Percentiles rank a stretch among this genome's conserved stretches.
These are phyloP conservation scores for Monosiga brevicollis DNA, from an alignment of 78 protist genomes.

Conservation along the genomic window DNA sequence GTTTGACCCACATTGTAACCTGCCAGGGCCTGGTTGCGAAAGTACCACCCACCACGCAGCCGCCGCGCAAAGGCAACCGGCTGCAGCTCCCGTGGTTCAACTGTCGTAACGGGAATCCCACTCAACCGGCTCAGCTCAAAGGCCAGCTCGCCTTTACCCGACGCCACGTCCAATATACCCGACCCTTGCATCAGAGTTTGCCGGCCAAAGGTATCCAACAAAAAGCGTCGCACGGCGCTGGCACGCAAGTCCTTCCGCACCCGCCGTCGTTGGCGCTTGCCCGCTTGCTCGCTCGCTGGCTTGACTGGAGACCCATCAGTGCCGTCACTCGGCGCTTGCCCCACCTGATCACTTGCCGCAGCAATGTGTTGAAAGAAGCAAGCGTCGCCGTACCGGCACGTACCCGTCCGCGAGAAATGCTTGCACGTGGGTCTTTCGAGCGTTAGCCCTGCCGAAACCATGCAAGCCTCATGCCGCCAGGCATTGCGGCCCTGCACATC, in stretches of 20 bases:
- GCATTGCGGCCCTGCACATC: no score
- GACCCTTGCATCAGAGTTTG: conserved; percentile 1
- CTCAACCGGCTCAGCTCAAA: conserved; percentile 8
- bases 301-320: no score
- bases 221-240: background rate
- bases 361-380: no score
- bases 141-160: conserved; percentile 29
- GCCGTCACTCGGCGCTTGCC: no score
- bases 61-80: background rate
- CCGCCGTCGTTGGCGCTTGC: background rate
- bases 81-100: conserved; percentile 8
- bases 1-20: background rate
- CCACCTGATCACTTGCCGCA: no score
- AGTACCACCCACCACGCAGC: background rate
- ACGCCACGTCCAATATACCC: conserved; percentile 36
- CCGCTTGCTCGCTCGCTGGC: background rate
- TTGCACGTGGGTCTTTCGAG: no score
- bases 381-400: no score
- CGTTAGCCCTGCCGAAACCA: no score
- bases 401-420: no score
- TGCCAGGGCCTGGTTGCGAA: background rate
- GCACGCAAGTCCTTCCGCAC: background rate
- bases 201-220: conserved; percentile 6
- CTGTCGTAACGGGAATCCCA: conserved; percentile 1
- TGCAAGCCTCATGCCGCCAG: no score